These are phyloP conservation scores for Bimuria novae-zelandiae DNA, from an alignment of 2,329 filamentous ascomycete species.

Conservation along the genomic window DNA sequence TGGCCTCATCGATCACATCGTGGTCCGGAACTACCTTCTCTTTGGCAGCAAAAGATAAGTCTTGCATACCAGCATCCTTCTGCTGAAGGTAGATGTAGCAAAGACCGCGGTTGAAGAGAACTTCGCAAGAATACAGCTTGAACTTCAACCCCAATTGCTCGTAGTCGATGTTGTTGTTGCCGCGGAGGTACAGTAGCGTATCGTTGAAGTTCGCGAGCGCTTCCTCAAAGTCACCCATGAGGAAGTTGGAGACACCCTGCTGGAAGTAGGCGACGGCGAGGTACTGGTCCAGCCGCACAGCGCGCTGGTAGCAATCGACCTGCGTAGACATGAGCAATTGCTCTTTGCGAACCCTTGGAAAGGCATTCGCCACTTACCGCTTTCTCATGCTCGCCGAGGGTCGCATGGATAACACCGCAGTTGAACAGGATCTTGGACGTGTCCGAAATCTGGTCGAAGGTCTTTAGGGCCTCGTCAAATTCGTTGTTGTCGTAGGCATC, in stretches of 20 bases:
- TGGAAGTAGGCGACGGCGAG: slow-evolving; percentile 98
- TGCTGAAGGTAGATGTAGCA: slow-evolving; percentile 98
- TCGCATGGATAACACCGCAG: slow-evolving; percentile 96
- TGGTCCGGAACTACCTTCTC: slow-evolving; percentile 97
- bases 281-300: slow-evolving; percentile 88
- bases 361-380: slow-evolving; percentile 66
- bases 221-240: slow-evolving; percentile 96
- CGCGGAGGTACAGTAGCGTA: slow-evolving; percentile 88
- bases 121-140: slow-evolving; percentile 96
- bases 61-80: slow-evolving; percentile 86
- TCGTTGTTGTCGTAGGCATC: slow-evolving; percentile 95
- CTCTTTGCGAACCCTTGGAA: background rate
- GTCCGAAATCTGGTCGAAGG: slow-evolving; percentile 86
- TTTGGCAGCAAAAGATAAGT: slow-evolving; percentile 86
- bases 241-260: slow-evolving; percentile 96
- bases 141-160: slow-evolving; percentile 94
- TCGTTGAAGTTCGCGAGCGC: slow-evolving; percentile 99
- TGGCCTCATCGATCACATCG: slow-evolving; percentile 97
- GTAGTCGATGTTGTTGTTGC: slow-evolving; percentile 98
- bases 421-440: slow-evolving; percentile 99
- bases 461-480: slow-evolving; percentile 83
- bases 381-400: slow-evolving; percentile 91
- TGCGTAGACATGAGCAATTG: slow-evolving; percentile 48
- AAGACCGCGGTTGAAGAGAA: slow-evolving; percentile 93
- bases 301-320: slow-evolving; percentile 94